These are phyloP conservation scores for Petunia hybrid DNA, from an alignment of 305 asterid species.

Conservation along the genomic window DNA sequence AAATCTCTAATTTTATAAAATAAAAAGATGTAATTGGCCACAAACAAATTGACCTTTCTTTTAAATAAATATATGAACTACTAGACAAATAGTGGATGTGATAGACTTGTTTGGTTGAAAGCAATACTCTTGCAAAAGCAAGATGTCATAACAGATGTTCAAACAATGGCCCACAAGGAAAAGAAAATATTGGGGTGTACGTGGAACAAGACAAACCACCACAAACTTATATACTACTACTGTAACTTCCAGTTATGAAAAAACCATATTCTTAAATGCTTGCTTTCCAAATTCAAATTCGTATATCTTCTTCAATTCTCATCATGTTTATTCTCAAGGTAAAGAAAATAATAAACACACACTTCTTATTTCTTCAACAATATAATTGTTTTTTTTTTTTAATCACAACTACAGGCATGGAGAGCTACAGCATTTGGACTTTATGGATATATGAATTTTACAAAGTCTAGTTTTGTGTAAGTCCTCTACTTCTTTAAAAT, in stretches of 20 bases:
- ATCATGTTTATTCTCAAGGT: slow-evolving; percentile 77
- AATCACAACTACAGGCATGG: slow-evolving; percentile 55
- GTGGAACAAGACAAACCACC: slow-evolving; percentile 8
- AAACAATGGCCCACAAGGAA: too few relatives aligned
- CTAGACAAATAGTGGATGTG: neutral
- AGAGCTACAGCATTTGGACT: slow-evolving; percentile 71
- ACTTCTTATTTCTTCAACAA: neutral
- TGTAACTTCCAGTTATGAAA: neutral
- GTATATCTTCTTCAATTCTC: slow-evolving; percentile 41
- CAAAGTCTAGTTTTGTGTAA: slow-evolving; percentile 73
- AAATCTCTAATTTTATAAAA: too few relatives aligned
- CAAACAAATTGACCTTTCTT: too few relatives aligned
- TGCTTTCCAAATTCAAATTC: slow-evolving; percentile 39
- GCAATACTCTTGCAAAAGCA: too few relatives aligned
- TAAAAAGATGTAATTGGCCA: too few relatives aligned
- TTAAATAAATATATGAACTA: too few relatives aligned
- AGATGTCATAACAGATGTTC: too few relatives aligned
- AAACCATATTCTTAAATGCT: slow-evolving; percentile 25
- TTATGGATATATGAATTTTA: slow-evolving; percentile 76
- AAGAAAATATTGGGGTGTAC: neutral
- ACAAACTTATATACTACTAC: neutral
- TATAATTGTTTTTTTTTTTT: neutral
- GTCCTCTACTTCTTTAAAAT: slow-evolving; percentile 30
- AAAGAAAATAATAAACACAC: neutral
- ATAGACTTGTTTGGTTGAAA: neutral